Base-by-base conservation (phyloP, 2,329 filamentous ascomycete genomes). In the Achaetomium macrosporum region DNA sequence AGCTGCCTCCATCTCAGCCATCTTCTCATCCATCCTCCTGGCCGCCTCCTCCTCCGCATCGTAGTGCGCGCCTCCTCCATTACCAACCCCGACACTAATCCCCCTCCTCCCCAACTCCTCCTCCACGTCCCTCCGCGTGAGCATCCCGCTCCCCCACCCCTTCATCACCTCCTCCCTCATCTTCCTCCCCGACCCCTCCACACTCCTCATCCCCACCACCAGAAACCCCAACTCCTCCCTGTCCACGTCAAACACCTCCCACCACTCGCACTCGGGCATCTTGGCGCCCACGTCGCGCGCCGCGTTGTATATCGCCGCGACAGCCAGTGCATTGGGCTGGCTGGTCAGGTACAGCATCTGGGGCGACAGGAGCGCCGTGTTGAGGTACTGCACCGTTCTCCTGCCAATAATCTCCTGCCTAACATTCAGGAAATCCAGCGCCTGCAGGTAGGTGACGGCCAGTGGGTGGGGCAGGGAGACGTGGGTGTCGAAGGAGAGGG, bases 241-340 rank as follows among this genome's bases (percentile, higher is more conserved):
- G 63, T 96, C 91, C 8, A 93, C 88, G 69, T 99, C 93, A 68
- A 97, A 97, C 0, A 97, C 89, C 69, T 96, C 91, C 93, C 93
- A 99, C 93, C 93, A 99, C 58, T 89, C 85, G 44, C 81, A 82
- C 58, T 87, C 87, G 0, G 92, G 90, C 71, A 96, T 77, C 67
- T 88, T 90, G 12, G 87, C 81, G 0, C 79, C 84, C 1, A 81
- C 68, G 60, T 97, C 90, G 42, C 85, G 79, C 1, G 90, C 87
- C 0, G 92, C 88, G n/a, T 90, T 81, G 66, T 97, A 99, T 31
- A 96, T 87, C 1, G 91, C 89, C 1, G 91, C 88, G 2, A 90
- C 89, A 5, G 93, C 92, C 10, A 99, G 75, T 20, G 85, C 82
- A 57, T 87, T 81, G 1, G 93, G 92, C 67, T 97, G 93, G 65